These are phyloP conservation scores for Trichoderma erinaceum DNA, from an alignment of 495 filamentous ascomycete species.

Conservation along the genomic window DNA sequence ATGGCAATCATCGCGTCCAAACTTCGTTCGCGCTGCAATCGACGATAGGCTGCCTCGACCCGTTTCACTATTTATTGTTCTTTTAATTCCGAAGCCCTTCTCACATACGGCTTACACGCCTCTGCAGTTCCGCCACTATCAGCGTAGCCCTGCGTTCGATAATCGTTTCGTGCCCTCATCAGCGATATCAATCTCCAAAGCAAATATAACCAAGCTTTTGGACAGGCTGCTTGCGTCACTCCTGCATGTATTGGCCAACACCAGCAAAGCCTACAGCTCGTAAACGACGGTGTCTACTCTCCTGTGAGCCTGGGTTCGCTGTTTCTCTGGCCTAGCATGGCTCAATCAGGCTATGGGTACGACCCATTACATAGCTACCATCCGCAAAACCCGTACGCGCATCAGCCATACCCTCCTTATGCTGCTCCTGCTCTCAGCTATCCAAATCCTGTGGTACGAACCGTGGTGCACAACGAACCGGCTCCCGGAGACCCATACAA, in stretches of 20 bases:
- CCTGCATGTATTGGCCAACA: background rate
- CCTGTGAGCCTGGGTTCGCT: background rate
- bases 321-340: conserved; percentile 2
- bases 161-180: background rate
- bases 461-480: background rate
- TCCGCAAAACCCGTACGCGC: conserved; percentile 3
- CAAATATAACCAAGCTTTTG: background rate
- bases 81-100: background rate
- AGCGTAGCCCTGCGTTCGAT: background rate
- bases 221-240: background rate
- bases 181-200: background rate
- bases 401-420: background rate
- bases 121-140: background rate
- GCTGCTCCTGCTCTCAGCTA: background rate
- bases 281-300: background rate
- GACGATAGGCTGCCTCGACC: background rate
- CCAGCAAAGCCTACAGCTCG: background rate
- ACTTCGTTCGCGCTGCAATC: background rate
- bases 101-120: background rate
- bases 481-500: background rate
- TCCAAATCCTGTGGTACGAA: background rate
- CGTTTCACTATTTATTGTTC: background rate
- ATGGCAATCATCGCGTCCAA: conserved; percentile 10
- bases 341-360: conserved; percentile 12
- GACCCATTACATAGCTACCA: background rate